phyloP scores from a whole-genome alignment of 108 stramenopile genomes.

The Seminavis robusta region DNA sequence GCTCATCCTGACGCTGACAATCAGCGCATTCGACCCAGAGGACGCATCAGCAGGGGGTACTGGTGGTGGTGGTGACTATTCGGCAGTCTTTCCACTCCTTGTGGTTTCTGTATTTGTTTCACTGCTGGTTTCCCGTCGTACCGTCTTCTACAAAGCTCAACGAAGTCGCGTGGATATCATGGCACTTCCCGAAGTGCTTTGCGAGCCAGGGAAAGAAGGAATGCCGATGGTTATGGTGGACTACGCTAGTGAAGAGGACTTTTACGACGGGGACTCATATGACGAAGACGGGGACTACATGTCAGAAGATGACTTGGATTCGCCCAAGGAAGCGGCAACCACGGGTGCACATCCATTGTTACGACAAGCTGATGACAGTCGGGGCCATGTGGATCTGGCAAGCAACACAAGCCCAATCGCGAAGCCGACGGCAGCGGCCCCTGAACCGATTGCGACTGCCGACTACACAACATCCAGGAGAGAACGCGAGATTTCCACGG shows the following conservation, averaged over 20 bases:
- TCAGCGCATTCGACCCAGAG: slow-evolving; percentile 40
- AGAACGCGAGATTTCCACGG: too few relatives aligned
- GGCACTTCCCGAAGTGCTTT: slow-evolving; percentile 50
- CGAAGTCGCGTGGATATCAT: slow-evolving; percentile 55
- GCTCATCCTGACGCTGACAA: slow-evolving; percentile 59
- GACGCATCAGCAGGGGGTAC: slow-evolving; percentile 10
- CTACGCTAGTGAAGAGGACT: slow-evolving; percentile 18
- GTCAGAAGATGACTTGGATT: too few relatives aligned
- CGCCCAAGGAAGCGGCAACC: background rate
- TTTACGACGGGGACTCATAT: background rate
- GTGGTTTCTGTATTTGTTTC: slow-evolving; percentile 55
- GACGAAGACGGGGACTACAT: background rate
- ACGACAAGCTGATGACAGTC: background rate
- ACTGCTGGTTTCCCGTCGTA: slow-evolving; percentile 32
- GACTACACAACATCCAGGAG: too few relatives aligned
- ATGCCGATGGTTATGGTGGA: slow-evolving; percentile 33
- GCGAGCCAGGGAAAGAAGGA: slow-evolving; percentile 54
- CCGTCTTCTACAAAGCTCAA: slow-evolving; percentile 45
- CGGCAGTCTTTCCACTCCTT: slow-evolving; percentile 59
- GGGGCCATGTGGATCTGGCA: too few relatives aligned
- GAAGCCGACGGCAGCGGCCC: too few relatives aligned
- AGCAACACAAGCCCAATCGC: too few relatives aligned
- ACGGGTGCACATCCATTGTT: background rate
- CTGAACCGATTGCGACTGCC: too few relatives aligned
- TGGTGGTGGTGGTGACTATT: slow-evolving; percentile 40